Evolutionary conservation across 2,329 filamentous ascomycete species (phyloP).

Genomic region (Colletotrichum graminicola): DNA sequence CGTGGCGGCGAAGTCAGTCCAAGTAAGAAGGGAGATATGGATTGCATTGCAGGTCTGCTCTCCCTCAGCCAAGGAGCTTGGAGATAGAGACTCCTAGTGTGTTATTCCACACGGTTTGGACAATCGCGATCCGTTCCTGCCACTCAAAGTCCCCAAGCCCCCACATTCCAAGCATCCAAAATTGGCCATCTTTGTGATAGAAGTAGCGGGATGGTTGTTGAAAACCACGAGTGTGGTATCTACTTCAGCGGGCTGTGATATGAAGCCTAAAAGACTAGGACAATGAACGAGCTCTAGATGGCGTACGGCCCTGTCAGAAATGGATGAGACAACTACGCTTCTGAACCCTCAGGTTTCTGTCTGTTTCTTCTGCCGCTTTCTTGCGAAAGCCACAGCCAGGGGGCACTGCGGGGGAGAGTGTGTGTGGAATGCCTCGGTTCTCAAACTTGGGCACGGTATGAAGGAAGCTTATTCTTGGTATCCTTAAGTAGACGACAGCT

Average conservation of each 20-base stretch:
- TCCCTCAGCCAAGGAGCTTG: constrained; percentile 94
- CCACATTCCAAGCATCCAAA: background rate
- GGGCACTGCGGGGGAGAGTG: background rate
- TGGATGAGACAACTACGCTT: background rate
- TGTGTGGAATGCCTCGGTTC: too few species aligned
- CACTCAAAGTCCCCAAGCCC: background rate
- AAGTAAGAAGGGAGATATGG: constrained; percentile 83
- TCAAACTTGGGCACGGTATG: background rate
- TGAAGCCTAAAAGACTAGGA: background rate
- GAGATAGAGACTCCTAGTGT: constrained; percentile 63
- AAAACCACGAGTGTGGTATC: background rate
- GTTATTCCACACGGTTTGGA: constrained; percentile 11
- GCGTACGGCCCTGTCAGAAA: background rate
- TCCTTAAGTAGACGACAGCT: background rate
- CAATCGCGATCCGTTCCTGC: background rate
- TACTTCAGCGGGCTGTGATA: background rate
- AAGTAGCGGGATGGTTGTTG: background rate
- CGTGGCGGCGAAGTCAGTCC: constrained; percentile 71
- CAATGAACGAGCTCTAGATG: background rate
- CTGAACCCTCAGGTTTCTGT: background rate
- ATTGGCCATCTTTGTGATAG: background rate
- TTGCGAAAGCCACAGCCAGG: background rate
- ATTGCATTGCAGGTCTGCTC: constrained; percentile 89
- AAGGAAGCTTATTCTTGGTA: background rate
- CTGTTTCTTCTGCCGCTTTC: background rate